Evolutionary conservation across 345 rosid species (phyloP).

Genomic region (Gossypioides kirkii): DNA sequence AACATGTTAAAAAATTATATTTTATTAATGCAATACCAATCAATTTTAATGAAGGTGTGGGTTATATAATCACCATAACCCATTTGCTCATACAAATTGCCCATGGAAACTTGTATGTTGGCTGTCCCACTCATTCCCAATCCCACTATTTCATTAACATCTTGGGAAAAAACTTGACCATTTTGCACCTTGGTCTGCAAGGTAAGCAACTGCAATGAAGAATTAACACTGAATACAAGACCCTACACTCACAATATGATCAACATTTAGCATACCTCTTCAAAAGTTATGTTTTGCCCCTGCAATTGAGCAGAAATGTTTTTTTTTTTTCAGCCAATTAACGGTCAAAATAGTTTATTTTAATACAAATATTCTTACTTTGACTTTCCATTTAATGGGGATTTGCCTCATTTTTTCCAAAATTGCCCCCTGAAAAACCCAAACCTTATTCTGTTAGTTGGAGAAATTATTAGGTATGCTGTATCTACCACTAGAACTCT

Average conservation of each 20-base stretch:
- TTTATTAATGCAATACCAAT: not conserved
- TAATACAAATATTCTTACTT: too few relatives aligned
- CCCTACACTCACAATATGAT: too few relatives aligned
- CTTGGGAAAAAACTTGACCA: not conserved
- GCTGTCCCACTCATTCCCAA: not conserved
- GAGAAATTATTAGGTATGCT: too few relatives aligned
- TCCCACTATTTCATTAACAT: not conserved
- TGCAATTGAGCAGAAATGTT: too few relatives aligned
- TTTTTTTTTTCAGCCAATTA: too few relatives aligned
- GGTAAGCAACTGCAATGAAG: not conserved
- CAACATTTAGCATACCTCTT: too few relatives aligned
- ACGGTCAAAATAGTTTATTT: too few relatives aligned
- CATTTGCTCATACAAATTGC: not conserved
- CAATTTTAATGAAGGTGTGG: not conserved
- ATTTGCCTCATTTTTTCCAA: too few relatives aligned
- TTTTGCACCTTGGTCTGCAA: not conserved
- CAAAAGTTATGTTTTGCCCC: too few relatives aligned
- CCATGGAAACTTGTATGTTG: not conserved
- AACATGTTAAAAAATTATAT: not conserved
- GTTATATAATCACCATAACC: not conserved
- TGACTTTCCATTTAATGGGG: too few relatives aligned
- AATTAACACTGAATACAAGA: not conserved
- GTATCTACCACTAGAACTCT: too few relatives aligned
- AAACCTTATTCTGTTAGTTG: not conserved
- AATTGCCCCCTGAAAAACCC: too few relatives aligned